phyloP scores from a whole-genome alignment of 352 stramenopile species.

The Phytophthora megakarya region DNA sequence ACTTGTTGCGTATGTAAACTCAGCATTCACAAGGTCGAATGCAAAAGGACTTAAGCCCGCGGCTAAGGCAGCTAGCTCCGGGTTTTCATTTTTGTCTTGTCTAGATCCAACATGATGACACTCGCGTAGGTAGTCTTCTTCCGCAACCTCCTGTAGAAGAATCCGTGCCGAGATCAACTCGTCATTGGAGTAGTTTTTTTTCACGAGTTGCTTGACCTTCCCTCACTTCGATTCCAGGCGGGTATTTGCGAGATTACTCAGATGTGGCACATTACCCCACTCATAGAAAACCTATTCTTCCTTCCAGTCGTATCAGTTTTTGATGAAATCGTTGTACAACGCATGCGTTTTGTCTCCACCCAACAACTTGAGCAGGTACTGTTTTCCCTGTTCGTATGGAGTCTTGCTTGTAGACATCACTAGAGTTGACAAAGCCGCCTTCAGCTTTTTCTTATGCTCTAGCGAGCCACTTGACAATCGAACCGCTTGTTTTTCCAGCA shows the following conservation, averaged over 20 bases:
- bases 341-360: background rate
- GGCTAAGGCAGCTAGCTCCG: background rate
- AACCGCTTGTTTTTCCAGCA: background rate
- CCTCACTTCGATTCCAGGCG: conserved; percentile 1
- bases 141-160: no score
- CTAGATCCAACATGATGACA: no score
- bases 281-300: background rate
- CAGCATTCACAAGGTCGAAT: background rate
- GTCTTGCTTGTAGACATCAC: background rate
- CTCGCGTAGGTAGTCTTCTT: no score
- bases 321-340: background rate
- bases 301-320: background rate
- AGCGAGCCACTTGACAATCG: background rate
- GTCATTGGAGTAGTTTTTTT: background rate
- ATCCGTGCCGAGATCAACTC: no score
- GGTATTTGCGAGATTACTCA: background rate
- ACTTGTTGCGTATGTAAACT: background rate
- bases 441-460: background rate
- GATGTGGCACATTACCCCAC: background rate
- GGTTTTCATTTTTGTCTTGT: background rate
- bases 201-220: conserved; percentile 2
- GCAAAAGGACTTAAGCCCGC: background rate
- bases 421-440: background rate
- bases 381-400: background rate
- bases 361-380: background rate